Conservation (phyloP, 257 asterid species). For the Salvia miltiorrhiza region DNA sequence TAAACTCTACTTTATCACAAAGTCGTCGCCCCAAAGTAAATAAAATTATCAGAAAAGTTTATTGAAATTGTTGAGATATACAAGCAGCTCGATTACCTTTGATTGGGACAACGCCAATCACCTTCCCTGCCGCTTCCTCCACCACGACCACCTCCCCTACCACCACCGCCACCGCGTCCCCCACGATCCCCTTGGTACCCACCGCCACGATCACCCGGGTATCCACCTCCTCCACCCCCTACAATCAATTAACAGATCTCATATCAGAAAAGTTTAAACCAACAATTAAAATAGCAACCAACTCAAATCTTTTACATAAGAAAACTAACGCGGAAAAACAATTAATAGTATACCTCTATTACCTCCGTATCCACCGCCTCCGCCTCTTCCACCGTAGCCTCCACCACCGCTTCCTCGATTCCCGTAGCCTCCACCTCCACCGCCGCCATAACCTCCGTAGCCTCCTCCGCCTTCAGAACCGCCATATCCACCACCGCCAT, state of each 20-base stretch:
- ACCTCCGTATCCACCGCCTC: slow-evolving; percentile 59
- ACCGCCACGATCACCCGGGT: slow-evolving; percentile 74
- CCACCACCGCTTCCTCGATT: slow-evolving; percentile 43
- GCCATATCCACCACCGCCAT: slow-evolving; percentile 49
- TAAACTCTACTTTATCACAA: not conserved
- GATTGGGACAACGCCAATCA: slow-evolving; percentile 96
- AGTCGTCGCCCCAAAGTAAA: not conserved
- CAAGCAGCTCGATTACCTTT: slow-evolving; percentile 45
- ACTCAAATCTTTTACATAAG: not conserved
- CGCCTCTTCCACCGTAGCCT: slow-evolving; percentile 38
- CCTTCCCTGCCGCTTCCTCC: slow-evolving; percentile 96
- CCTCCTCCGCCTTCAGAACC: slow-evolving; percentile 62
- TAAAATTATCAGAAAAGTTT: not conserved
- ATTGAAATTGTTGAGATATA: not conserved
- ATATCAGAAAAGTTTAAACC: not conserved
- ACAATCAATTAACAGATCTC: slow-evolving; percentile 21
- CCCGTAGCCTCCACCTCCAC: slow-evolving; percentile 43
- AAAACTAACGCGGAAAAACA: not conserved
- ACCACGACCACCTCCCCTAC: slow-evolving; percentile 76
- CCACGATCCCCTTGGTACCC: slow-evolving; percentile 81
- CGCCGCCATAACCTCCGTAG: slow-evolving; percentile 42
- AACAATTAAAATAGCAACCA: not conserved
- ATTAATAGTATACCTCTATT: slow-evolving; percentile 44
- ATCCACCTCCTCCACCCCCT: slow-evolving; percentile 64
- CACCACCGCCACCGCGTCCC: slow-evolving; percentile 55